Percentiles rank a stretch among this genome's conserved stretches.
These are phyloP conservation scores for Phytomonas sp. DNA, from an alignment of 208 protist species.

Conservation along the genomic window DNA sequence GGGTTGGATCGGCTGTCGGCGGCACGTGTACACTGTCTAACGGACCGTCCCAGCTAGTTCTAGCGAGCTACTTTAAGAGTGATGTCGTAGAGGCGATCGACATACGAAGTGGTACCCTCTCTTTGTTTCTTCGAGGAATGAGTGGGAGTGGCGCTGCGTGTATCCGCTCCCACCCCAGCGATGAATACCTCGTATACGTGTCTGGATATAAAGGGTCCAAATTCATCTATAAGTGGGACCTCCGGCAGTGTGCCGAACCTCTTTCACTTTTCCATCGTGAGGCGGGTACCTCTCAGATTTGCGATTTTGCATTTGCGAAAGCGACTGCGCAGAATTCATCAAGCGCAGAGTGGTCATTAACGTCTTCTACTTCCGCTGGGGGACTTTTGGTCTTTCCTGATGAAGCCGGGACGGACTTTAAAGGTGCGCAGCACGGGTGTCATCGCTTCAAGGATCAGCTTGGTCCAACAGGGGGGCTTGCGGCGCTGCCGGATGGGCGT, in stretches of 20 bases:
- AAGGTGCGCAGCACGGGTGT: not conserved
- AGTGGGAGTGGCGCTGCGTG: conserved; percentile 18
- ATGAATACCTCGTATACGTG: conserved; percentile 16
- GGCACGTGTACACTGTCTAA: conserved; percentile 14
- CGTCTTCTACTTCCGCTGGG: conserved; percentile 5
- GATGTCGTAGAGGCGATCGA: conserved; percentile 57
- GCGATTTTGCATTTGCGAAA: conserved; percentile 9
- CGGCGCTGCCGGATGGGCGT: not conserved
- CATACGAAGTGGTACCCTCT: conserved; percentile 31
- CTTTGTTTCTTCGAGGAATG: conserved; percentile 34
- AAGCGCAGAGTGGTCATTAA: not conserved
- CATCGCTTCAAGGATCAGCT: conserved; percentile 2
- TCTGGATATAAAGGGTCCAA: conserved; percentile 13
- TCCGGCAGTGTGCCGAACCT: not conserved
- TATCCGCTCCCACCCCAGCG: conserved; percentile 12
- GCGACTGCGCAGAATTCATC: not conserved
- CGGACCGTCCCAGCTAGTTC: conserved; percentile 25
- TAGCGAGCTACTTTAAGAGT: conserved; percentile 47
- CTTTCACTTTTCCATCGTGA: conserved; percentile 4
- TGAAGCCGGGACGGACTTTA: not conserved
- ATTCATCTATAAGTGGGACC: conserved; percentile 1
- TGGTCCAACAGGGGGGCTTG: conserved; percentile 4
- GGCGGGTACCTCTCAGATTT: not conserved
- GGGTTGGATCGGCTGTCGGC: conserved; percentile 10
- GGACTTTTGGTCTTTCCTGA: conserved; percentile 7